phyloP scores from a whole-genome alignment of 495 filamentous ascomycete species.

The Aspergillus saccharolyticus region DNA sequence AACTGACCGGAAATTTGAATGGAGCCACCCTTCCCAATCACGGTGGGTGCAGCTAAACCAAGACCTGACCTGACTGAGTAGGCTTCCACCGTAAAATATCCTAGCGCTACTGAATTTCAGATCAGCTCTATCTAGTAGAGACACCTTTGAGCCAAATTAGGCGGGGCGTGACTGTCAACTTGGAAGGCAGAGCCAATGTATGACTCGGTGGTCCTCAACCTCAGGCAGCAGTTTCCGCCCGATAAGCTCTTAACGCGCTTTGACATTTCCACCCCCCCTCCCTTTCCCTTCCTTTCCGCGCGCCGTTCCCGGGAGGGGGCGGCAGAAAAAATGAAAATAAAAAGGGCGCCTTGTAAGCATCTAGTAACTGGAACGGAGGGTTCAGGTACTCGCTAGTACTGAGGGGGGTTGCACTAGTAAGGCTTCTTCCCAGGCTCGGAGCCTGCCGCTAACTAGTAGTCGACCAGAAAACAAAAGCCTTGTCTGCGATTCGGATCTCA shows the following conservation, averaged over 20 bases:
- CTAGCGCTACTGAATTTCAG: not conserved
- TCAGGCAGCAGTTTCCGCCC: not conserved
- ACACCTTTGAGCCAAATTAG: not conserved
- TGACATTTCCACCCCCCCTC: not conserved
- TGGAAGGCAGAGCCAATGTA: too few relatives aligned
- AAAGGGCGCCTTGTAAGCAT: not conserved
- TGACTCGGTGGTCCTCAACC: too few relatives aligned
- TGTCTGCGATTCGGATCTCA: not conserved
- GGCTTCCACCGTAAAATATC: not conserved
- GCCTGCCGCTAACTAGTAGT: not conserved
- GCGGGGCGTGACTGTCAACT: too few relatives aligned
- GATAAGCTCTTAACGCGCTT: not conserved
- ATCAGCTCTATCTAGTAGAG: too few relatives aligned
- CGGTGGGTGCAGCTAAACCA: too few relatives aligned
- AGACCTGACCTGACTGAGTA: too few relatives aligned
- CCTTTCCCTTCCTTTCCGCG: not conserved
- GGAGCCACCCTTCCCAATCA: too few relatives aligned
- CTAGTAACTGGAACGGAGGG: constrained; percentile 1
- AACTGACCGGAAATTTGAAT: too few relatives aligned
- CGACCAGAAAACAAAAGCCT: not conserved
- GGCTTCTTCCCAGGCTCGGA: not conserved
- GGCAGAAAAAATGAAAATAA: too few relatives aligned
- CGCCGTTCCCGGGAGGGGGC: not conserved
- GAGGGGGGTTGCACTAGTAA: not conserved
- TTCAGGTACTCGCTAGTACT: constrained; percentile 5